phyloP scores from a whole-genome alignment of 1,139 yeast genomes.

The Insectozyma bohioensis region DNA sequence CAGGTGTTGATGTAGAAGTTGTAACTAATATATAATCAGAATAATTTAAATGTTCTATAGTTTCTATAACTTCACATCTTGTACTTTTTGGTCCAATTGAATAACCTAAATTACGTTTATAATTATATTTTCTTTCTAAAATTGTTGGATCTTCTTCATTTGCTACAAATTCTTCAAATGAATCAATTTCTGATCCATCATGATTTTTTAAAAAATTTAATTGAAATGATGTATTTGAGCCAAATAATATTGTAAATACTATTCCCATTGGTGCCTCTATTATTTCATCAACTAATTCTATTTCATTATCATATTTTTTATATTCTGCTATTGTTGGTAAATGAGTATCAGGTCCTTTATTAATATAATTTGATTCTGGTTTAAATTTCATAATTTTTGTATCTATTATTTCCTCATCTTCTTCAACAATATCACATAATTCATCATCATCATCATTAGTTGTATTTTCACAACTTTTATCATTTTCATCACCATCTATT shows the following conservation, averaged over 20 bases:
- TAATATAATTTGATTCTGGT: conserved; percentile 30
- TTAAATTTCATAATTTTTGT: conserved; percentile 28
- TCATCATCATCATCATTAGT: conserved; percentile 11
- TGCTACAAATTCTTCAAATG: conserved; percentile 38
- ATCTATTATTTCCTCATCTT: conserved; percentile 10
- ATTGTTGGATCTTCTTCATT: conserved; percentile 31
- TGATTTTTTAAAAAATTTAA: conserved; percentile 38
- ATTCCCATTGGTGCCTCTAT: conserved; percentile 51
- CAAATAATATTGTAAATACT: conserved; percentile 49
- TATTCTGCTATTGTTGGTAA: conserved; percentile 29
- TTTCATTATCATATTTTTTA: conserved; percentile 26
- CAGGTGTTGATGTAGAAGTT: conserved; percentile 50
- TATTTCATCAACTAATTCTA: conserved; percentile 32
- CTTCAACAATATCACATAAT: conserved; percentile 11
- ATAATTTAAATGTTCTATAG: conserved; percentile 40
- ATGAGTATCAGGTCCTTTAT: conserved; percentile 40
- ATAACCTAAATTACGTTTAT: conserved; percentile 49
- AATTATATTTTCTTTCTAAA: conserved; percentile 38
- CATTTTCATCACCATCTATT: conserved; percentile 30
- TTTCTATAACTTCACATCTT: conserved; percentile 48
- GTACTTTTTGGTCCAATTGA: conserved; percentile 61
- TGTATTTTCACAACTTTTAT: conserved; percentile 12
- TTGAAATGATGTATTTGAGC: conserved; percentile 43
- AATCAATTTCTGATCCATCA: conserved; percentile 49
- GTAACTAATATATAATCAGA: conserved; percentile 36